Evolutionary conservation across 192 early-diverging fungal species (phyloP).

Genomic region (Coemansia umbellata): DNA sequence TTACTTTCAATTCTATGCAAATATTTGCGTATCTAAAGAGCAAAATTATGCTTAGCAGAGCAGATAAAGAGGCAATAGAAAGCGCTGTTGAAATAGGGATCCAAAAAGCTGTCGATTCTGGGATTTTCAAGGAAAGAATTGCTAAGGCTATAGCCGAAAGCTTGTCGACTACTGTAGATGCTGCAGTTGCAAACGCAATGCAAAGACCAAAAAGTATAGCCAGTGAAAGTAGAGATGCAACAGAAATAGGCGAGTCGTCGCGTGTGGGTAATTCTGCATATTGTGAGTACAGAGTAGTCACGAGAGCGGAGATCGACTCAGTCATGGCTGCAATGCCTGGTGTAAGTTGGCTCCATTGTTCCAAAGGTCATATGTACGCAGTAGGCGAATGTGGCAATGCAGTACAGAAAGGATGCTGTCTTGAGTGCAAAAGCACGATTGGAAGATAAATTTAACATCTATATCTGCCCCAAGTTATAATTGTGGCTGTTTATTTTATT

Average conservation of each 20-base stretch:
- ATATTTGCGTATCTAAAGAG: too few species aligned
- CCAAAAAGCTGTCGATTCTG: too few species aligned
- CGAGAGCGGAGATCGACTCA: slow-evolving; percentile 10
- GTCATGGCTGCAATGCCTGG: slow-evolving; percentile 31
- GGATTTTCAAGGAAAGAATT: too few species aligned
- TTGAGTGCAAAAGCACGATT: slow-evolving; percentile 26
- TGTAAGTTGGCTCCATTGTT: slow-evolving; percentile 17
- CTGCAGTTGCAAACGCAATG: too few species aligned
- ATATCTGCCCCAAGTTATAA: background rate
- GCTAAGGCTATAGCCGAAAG: too few species aligned
- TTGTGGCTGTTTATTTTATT: background rate
- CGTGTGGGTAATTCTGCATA: too few species aligned
- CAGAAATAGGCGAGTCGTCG: too few species aligned
- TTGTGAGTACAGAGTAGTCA: slow-evolving; percentile 20
- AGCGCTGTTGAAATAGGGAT: too few species aligned
- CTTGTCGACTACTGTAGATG: too few species aligned
- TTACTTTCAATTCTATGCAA: too few species aligned
- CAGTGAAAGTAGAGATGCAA: background rate
- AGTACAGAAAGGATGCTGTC: slow-evolving; percentile 3
- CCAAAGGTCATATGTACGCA: slow-evolving; percentile 24
- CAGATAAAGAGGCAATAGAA: too few species aligned
- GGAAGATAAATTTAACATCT: background rate
- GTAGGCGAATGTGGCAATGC: slow-evolving; percentile 38
- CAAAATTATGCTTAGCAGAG: too few species aligned
- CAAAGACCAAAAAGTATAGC: background rate